Conservation (phyloP, 495 filamentous ascomycete genomes). For the Penicillium waksmanii region DNA sequence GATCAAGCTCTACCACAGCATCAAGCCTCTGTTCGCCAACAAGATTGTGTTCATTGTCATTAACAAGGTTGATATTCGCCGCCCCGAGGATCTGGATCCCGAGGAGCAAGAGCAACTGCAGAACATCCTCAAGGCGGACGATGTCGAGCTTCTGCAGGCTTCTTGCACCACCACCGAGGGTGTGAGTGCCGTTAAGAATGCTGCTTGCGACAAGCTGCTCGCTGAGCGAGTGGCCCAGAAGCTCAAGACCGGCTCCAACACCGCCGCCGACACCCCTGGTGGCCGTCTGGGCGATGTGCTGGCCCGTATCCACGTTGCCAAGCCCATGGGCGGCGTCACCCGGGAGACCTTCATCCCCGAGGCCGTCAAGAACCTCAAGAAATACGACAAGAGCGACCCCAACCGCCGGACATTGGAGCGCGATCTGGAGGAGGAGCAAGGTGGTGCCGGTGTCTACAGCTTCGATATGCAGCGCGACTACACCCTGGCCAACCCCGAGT, state of each 20-base stretch:
- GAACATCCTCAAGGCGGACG: slow-evolving; percentile 76
- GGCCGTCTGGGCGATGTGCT: slow-evolving; percentile 87
- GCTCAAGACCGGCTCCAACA: slow-evolving; percentile 83
- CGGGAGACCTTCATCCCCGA: slow-evolving; percentile 90
- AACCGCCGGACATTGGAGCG: slow-evolving; percentile 75
- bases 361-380: slow-evolving; percentile 74
- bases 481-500: slow-evolving; percentile 78
- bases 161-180: slow-evolving; percentile 96
- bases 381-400: slow-evolving; percentile 88
- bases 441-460: slow-evolving; percentile 94
- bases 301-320: slow-evolving; percentile 91
- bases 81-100: slow-evolving; percentile 83
- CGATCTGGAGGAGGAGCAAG: slow-evolving; percentile 90
- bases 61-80: slow-evolving; percentile 95
- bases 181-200: slow-evolving; percentile 91
- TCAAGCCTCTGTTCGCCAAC: slow-evolving; percentile 95
- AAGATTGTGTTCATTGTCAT: slow-evolving; percentile 95
- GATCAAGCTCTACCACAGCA: slow-evolving; percentile 89
- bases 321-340: slow-evolving; percentile 75
- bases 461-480: slow-evolving; percentile 88
- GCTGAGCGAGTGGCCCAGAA: slow-evolving; percentile 94
- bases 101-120: slow-evolving; percentile 79
- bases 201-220: slow-evolving; percentile 89
- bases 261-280: slow-evolving; percentile 64
- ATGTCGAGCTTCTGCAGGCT: slow-evolving; percentile 87